Evolutionary conservation across 306 rosid species (phyloP).

Genomic region (Inga oerstediana): DNA sequence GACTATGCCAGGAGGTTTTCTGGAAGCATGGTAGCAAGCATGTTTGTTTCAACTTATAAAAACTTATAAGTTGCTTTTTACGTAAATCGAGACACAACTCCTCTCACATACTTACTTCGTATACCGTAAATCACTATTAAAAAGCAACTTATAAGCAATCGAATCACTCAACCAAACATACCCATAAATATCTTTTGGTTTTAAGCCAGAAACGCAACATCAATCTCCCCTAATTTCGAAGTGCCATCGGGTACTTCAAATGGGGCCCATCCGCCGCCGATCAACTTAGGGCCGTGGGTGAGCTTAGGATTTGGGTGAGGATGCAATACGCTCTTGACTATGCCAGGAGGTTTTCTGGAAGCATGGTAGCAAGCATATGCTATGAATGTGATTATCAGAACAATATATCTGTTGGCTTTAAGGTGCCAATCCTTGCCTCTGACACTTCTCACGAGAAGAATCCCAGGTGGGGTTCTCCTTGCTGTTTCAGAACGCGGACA

Average conservation of each 20-base stretch:
- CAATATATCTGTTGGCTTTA: conserved; percentile 57
- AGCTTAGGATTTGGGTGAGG: conserved; percentile 41
- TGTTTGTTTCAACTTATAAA: too few relatives aligned
- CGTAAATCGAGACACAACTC: too few relatives aligned
- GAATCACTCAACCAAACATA: too few relatives aligned
- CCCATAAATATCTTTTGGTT: too few relatives aligned
- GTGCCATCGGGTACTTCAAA: conserved; percentile 66
- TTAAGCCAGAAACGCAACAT: conserved; percentile 71
- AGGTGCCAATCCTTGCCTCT: conserved; percentile 59
- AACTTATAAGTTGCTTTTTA: too few relatives aligned
- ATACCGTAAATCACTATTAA: too few relatives aligned
- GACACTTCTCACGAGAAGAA: conserved; percentile 47
- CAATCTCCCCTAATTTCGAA: conserved; percentile 70
- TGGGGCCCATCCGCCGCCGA: conserved; percentile 63
- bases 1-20: conserved; percentile 74
- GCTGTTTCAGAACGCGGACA: conserved; percentile 31
- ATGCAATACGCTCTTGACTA: conserved; percentile 67
- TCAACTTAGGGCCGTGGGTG: neutral
- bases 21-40: conserved; percentile 77
- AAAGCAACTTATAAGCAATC: too few relatives aligned
- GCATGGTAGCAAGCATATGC: conserved; percentile 88
- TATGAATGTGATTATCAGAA: conserved; percentile 60
- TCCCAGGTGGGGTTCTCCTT: conserved; percentile 64
- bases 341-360: conserved; percentile 70
- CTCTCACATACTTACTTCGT: too few relatives aligned